Evolutionary conservation across 2,329 filamentous ascomycete genomes (phyloP), one percentile per base, ranked within the genome.

Genomic region (Colletotrichum karsti): DNA sequence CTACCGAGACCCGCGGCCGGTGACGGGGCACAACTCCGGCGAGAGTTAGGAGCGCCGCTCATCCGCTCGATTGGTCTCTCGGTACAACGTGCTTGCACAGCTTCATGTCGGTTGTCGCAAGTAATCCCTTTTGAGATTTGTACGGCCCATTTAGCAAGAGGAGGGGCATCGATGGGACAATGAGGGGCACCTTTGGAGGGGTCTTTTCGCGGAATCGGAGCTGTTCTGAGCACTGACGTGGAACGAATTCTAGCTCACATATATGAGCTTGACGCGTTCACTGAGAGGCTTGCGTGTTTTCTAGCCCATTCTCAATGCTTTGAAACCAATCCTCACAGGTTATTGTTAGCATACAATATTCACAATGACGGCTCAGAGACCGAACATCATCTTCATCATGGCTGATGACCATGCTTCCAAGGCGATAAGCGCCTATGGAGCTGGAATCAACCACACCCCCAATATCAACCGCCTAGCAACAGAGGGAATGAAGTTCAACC

Each of bases 381-480:
- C 76, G 42, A 83, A 83, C 66, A 61, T 66, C 56, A 33, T 87
- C 61, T 87, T 87, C 75, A 85, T 87, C 73, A 85, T 87, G 82
- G 85, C 84, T 0, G 84, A 87, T 74, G 85, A 87, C 74, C 84
- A 87, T 77, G 85, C 85, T 7, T 75, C 82, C 46, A 86, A 87
- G 70, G 77, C 83, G 15, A 86, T 85, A 53, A 79, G 77, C 18
- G 78, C 77, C 66, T 87, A 87, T 42, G 84, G 84, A 3, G 82
- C 83, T 2, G 82, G 81, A 5, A 86, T 87, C 72, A 87, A 87
- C 72, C 62, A 79, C 56, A 87, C 85, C 1, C 84, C 85, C 7
- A 83, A 87, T 69, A 76, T 87, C 20, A 84, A 87, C 71, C 79
- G 84, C 0, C 70, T 87, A 4, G 85, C 84, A 0, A 76, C 72